Evolutionary conservation across 1,284 basidiomycete genomes (phyloP).

Genomic region (Psilocybe mexicana): DNA sequence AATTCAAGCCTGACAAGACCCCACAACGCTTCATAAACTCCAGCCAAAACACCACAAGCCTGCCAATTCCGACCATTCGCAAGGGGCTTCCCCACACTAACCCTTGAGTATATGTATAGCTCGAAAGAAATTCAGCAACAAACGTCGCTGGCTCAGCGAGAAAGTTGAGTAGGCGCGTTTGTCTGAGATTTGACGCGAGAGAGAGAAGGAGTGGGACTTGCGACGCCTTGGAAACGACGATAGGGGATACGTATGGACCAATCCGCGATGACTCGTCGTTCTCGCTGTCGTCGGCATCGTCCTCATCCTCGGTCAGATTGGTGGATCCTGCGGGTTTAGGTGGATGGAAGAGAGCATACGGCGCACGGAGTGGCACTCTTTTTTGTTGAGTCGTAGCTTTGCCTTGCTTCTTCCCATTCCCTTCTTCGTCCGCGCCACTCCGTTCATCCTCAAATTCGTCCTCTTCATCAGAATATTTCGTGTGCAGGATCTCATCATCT

Average conservation of each 20-base stretch:
- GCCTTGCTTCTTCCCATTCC: not conserved
- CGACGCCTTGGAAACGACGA: conserved; percentile 22
- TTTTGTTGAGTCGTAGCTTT: conserved; percentile 7
- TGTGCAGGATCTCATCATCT: conserved; percentile 9
- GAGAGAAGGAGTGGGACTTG: conserved; percentile 37
- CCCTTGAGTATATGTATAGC: conserved; percentile 62
- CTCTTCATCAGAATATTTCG: conserved; percentile 13
- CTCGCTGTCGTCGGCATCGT: too few relatives aligned
- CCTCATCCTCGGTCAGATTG: not conserved
- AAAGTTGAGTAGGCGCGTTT: conserved; percentile 52
- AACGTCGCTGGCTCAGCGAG: conserved; percentile 54
- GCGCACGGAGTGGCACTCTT: conserved; percentile 28
- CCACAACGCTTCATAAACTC: conserved; percentile 58
- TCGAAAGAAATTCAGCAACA: conserved; percentile 63
- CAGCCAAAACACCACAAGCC: conserved; percentile 61
- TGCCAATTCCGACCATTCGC: conserved; percentile 49
- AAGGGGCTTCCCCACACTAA: conserved; percentile 53
- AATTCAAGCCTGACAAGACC: conserved; percentile 41
- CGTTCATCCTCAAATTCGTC: not conserved
- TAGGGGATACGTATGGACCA: conserved; percentile 5
- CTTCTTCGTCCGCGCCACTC: not conserved
- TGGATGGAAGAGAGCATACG: conserved; percentile 30
- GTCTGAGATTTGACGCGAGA: conserved; percentile 36
- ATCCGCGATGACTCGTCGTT: too few relatives aligned
- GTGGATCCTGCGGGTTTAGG: conserved; percentile 23